A percentile compares a stretch with the other conserved stretches of the same genome.
phyloP scores from a whole-genome alignment of 805 yeast genomes.

The Wickerhamomyces pijperi region DNA sequence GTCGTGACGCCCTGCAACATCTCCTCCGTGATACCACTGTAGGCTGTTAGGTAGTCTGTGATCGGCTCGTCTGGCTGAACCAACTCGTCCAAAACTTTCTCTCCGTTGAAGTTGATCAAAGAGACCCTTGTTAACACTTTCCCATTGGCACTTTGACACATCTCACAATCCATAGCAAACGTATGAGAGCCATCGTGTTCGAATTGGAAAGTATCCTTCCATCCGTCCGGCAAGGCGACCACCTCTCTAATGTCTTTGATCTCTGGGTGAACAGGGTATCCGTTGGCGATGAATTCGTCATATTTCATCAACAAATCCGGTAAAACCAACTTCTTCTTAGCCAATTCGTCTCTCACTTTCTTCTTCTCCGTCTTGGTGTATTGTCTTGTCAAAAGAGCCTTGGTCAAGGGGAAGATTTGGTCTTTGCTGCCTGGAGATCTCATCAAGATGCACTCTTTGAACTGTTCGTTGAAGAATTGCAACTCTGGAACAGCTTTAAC shows the following conservation, averaged over 20 bases:
- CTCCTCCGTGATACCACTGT: constrained; percentile 80
- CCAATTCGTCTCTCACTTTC: constrained; percentile 20
- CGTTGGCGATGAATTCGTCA: constrained; percentile 35
- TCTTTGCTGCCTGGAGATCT: constrained; percentile 58
- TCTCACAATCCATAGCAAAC: constrained; percentile 88
- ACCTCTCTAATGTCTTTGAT: constrained; percentile 6
- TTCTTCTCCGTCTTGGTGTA: constrained; percentile 45
- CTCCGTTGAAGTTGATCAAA: constrained; percentile 49
- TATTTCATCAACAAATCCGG: constrained; percentile 41
- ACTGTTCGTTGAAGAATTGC: constrained; percentile 25
- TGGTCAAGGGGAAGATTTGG: constrained; percentile 40
- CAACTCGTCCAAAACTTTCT: constrained; percentile 54
- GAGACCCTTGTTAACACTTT: constrained; percentile 71
- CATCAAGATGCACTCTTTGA: constrained; percentile 36
- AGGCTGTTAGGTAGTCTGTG: constrained; percentile 70
- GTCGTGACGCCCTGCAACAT: constrained; percentile 50
- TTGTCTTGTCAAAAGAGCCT: constrained; percentile 45
- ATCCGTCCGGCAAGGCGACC: constrained; percentile 21
- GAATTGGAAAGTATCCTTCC: constrained; percentile 43
- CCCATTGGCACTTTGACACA: constrained; percentile 59
- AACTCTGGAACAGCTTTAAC: constrained; percentile 1
- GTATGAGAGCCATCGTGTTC: constrained; percentile 51
- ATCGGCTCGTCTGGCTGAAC: constrained; percentile 74
- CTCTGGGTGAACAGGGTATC: constrained; percentile 52
- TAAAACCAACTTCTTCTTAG: constrained; percentile 27